Conservation (phyloP, 768 basidiomycete species). For the Glaciozyma antarctica region DNA sequence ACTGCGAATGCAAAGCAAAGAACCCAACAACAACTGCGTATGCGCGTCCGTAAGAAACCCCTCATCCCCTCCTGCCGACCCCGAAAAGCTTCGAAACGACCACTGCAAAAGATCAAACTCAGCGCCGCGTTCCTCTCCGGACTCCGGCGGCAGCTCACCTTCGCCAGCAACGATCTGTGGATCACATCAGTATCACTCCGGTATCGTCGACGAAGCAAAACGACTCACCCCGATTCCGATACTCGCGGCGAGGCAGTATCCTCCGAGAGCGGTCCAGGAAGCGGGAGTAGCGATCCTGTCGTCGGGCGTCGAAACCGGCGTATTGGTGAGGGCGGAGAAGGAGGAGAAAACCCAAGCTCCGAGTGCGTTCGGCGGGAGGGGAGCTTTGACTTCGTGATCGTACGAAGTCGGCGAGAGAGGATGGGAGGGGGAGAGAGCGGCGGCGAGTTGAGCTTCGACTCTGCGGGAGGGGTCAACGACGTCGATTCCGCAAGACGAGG, state of each 20-base stretch:
- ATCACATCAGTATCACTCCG: background rate
- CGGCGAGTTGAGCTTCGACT: slow-evolving; percentile 1
- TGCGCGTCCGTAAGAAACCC: no score
- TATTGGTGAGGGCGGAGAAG: background rate
- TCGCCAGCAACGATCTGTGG: slow-evolving; percentile 28
- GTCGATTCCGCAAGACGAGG: background rate
- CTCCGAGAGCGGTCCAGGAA: slow-evolving; percentile 18
- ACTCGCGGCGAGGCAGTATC: slow-evolving; percentile 17
- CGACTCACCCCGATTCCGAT: slow-evolving; percentile 26
- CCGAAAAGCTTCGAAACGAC: slow-evolving; percentile 9
- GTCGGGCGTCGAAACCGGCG: background rate
- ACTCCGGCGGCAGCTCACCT: background rate
- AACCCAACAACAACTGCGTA: no score
- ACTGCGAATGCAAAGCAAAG: no score
- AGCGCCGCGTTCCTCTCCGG: no score
- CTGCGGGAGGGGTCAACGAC: background rate
- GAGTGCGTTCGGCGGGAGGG: background rate
- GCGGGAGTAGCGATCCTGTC: background rate
- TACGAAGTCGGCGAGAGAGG: background rate
- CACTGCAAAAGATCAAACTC: background rate
- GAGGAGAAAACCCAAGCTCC: background rate
- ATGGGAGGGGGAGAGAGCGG: background rate
- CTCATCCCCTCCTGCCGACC: no score
- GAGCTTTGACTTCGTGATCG: background rate
- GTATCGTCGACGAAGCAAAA: background rate